Conservation (phyloP, 2,329 filamentous ascomycete species). For the Tricladium varicosporioides region DNA sequence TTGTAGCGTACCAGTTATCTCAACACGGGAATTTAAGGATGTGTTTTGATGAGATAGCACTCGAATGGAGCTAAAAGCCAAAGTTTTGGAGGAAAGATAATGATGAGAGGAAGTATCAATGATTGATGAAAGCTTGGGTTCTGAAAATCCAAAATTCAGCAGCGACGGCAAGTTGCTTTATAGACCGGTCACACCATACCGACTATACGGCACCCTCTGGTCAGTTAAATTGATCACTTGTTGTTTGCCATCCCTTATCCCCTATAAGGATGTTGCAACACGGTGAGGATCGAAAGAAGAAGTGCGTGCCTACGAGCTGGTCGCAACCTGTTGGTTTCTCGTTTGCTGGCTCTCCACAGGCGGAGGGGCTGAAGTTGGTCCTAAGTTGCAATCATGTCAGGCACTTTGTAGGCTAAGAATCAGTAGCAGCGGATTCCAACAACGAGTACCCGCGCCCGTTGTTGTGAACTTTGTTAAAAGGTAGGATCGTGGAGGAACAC, state of each 20-base stretch:
- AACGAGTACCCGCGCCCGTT: neutral
- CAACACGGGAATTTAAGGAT: too few relatives aligned
- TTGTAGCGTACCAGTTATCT: neutral
- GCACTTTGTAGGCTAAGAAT: neutral
- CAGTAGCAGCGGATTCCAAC: constrained; percentile 1
- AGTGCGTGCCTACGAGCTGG: constrained; percentile 23
- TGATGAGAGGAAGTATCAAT: neutral
- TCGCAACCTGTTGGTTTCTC: constrained; percentile 26
- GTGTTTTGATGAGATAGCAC: too few relatives aligned
- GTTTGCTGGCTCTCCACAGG: constrained; percentile 16
- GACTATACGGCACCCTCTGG: constrained; percentile 28
- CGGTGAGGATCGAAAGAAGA: constrained; percentile 15
- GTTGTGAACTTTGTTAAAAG: constrained; percentile 2
- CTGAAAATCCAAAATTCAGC: constrained; percentile 15
- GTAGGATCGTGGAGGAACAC: constrained; percentile 20
- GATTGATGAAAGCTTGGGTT: constrained; percentile 11
- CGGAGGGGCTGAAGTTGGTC: constrained; percentile 26
- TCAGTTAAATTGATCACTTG: constrained; percentile 28
- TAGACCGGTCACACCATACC: constrained; percentile 33
- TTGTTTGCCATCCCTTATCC: constrained; percentile 30
- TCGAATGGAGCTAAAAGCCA: too few relatives aligned
- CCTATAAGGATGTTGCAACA: constrained; percentile 24
- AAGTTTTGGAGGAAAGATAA: neutral
- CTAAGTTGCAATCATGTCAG: neutral
- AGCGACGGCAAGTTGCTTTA: constrained; percentile 31